Conservation (phyloP, 225 moss, liverwort and hornwort genomes). For the Polytrichum commune region DNA sequence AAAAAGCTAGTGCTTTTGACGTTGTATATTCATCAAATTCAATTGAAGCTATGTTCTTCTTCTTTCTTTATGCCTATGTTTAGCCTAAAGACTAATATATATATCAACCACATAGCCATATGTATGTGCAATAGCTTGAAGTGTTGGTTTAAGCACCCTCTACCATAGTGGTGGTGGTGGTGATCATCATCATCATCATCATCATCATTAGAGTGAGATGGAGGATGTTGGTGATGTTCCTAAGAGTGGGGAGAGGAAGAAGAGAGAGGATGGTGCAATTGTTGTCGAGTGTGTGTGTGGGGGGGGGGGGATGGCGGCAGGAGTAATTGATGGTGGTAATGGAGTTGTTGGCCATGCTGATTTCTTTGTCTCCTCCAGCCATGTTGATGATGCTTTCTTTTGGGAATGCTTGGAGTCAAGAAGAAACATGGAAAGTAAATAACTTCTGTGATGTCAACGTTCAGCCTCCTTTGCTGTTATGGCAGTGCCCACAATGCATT, state of each 20-base stretch:
- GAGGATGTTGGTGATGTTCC: conserved; percentile 28
- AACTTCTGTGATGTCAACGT: too few species aligned
- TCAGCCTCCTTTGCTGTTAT: conserved; percentile 32
- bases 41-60: too few species aligned
- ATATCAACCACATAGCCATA: too few species aligned
- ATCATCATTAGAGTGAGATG: conserved; percentile 9
- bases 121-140: too few species aligned
- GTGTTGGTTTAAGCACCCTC: too few species aligned
- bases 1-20: too few species aligned
- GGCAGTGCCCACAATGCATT: conserved; percentile 39
- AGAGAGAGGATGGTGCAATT: conserved; percentile 2
- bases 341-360: conserved; percentile 2
- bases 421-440: conserved; percentile 25
- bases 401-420: conserved; percentile 43
- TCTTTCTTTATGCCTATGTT: too few species aligned
- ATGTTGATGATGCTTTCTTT: conserved; percentile 10
- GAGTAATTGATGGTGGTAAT: conserved; percentile 7
- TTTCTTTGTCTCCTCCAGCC: conserved; percentile 12
- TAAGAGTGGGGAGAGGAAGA: conserved; percentile 30
- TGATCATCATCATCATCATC: conserved; percentile 1
- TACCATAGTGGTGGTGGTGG: background rate
- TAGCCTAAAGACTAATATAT: too few species aligned
- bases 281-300: conserved; percentile 3
- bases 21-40: too few species aligned
- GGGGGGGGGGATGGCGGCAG: background rate